Conservation (phyloP, 169 alveolate species). For the Perkinsus olseni region DNA sequence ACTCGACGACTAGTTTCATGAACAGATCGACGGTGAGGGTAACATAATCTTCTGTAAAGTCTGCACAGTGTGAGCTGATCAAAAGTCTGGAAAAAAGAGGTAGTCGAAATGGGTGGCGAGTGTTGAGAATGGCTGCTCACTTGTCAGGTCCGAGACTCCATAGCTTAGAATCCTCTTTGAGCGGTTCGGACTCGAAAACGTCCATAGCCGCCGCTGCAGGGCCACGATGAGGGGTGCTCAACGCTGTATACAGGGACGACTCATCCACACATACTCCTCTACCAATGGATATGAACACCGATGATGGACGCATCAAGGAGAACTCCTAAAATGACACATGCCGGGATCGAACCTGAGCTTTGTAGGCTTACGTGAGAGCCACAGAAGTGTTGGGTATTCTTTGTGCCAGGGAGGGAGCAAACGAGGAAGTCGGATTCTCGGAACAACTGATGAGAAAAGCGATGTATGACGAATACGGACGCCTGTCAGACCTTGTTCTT, state of each 20-base stretch:
- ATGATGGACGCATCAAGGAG: slow-evolving; percentile 32
- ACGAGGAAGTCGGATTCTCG: slow-evolving; percentile 38
- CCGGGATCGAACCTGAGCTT: background rate
- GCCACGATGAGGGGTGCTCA: background rate
- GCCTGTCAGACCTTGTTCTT: background rate
- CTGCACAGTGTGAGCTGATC: slow-evolving; percentile 36
- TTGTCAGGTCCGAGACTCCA: slow-evolving; percentile 20
- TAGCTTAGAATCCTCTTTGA: slow-evolving; percentile 27
- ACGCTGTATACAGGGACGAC: background rate
- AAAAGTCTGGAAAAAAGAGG: slow-evolving; percentile 12
- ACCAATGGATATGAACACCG: slow-evolving; percentile 42
- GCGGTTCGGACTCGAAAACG: slow-evolving; percentile 44
- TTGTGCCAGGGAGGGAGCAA: slow-evolving; percentile 41
- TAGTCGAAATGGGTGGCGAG: background rate
- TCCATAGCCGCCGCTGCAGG: slow-evolving; percentile 37
- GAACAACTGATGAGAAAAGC: slow-evolving; percentile 20
- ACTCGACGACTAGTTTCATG: background rate
- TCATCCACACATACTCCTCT: slow-evolving; percentile 40
- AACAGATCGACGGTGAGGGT: background rate
- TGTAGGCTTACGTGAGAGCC: background rate
- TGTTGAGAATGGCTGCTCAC: background rate
- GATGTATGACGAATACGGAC: background rate
- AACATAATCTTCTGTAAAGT: slow-evolving; percentile 16
- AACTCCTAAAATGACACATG: slow-evolving; percentile 12
- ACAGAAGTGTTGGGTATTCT: slow-evolving; percentile 23